Evolutionary conservation across 2,329 filamentous ascomycete genomes (phyloP).

Genomic region (Catunica adiposa): DNA sequence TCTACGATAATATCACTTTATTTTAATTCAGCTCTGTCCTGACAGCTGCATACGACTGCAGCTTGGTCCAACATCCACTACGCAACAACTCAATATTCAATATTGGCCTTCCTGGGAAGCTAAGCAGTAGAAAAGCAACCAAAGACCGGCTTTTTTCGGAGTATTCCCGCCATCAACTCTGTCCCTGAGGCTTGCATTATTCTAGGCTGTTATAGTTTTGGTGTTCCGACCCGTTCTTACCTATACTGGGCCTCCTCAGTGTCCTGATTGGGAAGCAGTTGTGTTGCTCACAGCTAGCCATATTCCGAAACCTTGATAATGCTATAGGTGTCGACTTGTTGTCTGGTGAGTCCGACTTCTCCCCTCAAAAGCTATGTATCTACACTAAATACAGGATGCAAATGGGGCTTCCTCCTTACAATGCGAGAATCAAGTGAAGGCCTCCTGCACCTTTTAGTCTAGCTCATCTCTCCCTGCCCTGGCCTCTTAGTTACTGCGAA

Average conservation of each 20-base stretch:
- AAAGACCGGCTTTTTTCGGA: too few relatives aligned
- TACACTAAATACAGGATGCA: background rate
- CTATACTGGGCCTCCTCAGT: too few relatives aligned
- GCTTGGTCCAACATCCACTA: background rate
- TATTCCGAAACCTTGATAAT: background rate
- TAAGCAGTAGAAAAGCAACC: background rate
- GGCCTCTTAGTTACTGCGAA: background rate
- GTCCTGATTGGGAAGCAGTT: too few relatives aligned
- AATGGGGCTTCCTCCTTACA: too few relatives aligned
- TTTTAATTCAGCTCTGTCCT: background rate
- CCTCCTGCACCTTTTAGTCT: background rate
- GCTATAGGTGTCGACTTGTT: background rate
- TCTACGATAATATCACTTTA: background rate
- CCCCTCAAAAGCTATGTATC: too few relatives aligned
- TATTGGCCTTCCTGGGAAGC: background rate
- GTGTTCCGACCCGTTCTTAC: too few relatives aligned
- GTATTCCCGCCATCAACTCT: too few relatives aligned
- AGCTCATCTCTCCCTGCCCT: background rate
- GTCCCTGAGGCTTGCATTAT: too few relatives aligned
- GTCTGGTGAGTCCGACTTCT: background rate
- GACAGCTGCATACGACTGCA: background rate
- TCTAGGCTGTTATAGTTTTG: too few relatives aligned
- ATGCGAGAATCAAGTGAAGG: background rate
- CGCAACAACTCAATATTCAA: background rate
- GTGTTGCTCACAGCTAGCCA: background rate